Evolutionary conservation across 495 filamentous ascomycete species (phyloP).

Genomic region (Peziza echinospora): DNA sequence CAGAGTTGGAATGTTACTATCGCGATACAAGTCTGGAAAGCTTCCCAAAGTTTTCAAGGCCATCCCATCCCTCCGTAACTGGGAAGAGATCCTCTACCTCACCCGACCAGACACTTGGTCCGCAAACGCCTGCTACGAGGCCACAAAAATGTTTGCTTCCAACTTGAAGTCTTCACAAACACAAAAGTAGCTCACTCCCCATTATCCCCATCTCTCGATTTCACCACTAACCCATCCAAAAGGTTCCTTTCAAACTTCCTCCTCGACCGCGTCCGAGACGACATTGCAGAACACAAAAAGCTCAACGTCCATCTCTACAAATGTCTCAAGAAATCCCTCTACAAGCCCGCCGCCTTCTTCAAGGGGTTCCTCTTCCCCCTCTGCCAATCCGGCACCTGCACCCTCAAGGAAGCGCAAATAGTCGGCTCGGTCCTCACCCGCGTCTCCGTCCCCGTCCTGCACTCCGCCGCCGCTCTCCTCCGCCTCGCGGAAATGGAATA

Average conservation of each 20-base stretch:
- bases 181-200: constrained; percentile 25
- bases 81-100: constrained; percentile 66
- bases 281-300: constrained; percentile 70
- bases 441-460: constrained; percentile 62
- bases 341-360: constrained; percentile 93
- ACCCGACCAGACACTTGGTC: constrained; percentile 74
- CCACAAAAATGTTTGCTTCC: constrained; percentile 73
- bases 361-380: constrained; percentile 90
- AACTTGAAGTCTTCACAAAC: constrained; percentile 44
- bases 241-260: constrained; percentile 59
- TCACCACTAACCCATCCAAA: constrained; percentile 1
- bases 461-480: constrained; percentile 79
- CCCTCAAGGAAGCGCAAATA: constrained; percentile 77
- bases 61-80: constrained; percentile 71
- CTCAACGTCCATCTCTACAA: constrained; percentile 91
- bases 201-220: background rate
- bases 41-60: constrained; percentile 96
- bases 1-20: constrained; percentile 69
- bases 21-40: constrained; percentile 81
- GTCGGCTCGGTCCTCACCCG: constrained; percentile 61
- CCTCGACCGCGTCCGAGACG: constrained; percentile 69
- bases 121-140: constrained; percentile 64
- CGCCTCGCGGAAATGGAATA: constrained; percentile 82
- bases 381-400: constrained; percentile 49
- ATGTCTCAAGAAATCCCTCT: constrained; percentile 72